Evolutionary conservation across 1,284 basidiomycete species (phyloP), one percentile per base, ranked within the genome.

Genomic region (Ceratobasidium sp.): DNA sequence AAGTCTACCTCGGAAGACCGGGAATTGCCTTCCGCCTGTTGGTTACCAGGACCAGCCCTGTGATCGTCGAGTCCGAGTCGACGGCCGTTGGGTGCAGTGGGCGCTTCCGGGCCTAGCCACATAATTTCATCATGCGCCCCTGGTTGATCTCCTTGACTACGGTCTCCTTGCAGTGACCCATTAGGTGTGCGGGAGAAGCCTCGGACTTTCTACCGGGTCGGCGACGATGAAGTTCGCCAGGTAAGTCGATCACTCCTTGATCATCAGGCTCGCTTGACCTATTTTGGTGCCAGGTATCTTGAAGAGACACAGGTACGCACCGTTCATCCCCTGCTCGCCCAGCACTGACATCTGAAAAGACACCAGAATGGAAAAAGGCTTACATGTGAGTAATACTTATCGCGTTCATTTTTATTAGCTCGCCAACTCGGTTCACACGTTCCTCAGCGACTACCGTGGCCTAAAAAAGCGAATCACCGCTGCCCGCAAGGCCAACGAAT

Each of bases 301-400:
- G 84, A 89, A 77, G 90, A 92, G 78, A 89, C 88, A 1, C 90
- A 91, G 84, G 92, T 89, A 75, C 34, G 82, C 79, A 27, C 22
- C 8, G 16, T 24, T 16, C 3, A 24, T n/a, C 24, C 37, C 61
- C 51, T 24, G 71, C 61, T 34, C 69, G 48, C 37, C 27, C 71
- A 19, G 48, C 74, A 41, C 27, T 74, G 61, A 13, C 34, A 43
- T 14, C 43, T 27, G 16, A 29, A 16, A 75, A 93, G 92, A 88
- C 86, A 43, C 89, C 91, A 0, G 92, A 94, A 82, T 94, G 92
- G 92, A 90, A 92, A 79, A 89, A 85, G 77, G 92, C 90, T 16
- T 94, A 94, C 81, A 92, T 94, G 92, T 92, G 77, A 75, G 86
- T 56, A 37, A 22, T 66, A 75, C 14, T 63, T 8, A 19, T n/a